Evolutionary conservation across 2,329 filamentous ascomycete species (phyloP).

Genomic region (Tolypocladium pustulatum): DNA sequence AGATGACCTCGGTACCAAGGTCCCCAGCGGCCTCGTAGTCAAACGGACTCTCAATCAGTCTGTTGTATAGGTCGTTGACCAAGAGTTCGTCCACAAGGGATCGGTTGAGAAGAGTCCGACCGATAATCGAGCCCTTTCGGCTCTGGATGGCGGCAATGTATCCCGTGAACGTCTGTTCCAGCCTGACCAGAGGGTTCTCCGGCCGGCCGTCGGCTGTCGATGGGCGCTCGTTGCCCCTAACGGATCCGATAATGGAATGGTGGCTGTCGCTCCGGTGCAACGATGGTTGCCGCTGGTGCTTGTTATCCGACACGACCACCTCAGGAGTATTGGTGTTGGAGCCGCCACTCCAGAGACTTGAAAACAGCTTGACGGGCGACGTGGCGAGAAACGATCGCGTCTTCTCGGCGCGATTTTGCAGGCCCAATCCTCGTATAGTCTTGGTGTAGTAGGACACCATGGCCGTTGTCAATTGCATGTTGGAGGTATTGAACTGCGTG

Average conservation of each 20-base stretch:
- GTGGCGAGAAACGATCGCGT: constrained; percentile 60
- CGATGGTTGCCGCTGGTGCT: constrained; percentile 30
- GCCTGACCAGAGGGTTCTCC: constrained; percentile 56
- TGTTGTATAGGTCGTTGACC: constrained; percentile 86
- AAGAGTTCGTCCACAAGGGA: constrained; percentile 62
- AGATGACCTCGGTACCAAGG: constrained; percentile 71
- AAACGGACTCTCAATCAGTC: constrained; percentile 71
- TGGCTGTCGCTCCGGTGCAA: constrained; percentile 34
- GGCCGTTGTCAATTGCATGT: constrained; percentile 52
- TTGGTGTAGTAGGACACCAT: constrained; percentile 72
- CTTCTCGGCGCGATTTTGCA: constrained; percentile 53
- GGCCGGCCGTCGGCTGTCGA: constrained; percentile 39
- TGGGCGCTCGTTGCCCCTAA: constrained; percentile 29
- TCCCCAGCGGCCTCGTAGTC: constrained; percentile 68
- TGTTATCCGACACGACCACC: constrained; percentile 17
- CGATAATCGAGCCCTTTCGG: constrained; percentile 79
- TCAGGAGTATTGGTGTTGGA: constrained; percentile 27
- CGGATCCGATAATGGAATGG: constrained; percentile 45
- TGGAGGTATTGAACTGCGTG: constrained; percentile 57
- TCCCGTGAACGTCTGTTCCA: constrained; percentile 78
- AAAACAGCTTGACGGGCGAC: constrained; percentile 87
- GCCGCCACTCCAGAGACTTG: constrained; percentile 63
- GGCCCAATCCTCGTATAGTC: constrained; percentile 58
- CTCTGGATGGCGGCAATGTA: constrained; percentile 75
- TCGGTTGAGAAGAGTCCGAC: constrained; percentile 62